A percentile compares a stretch with the other conserved stretches of the same genome.
phyloP scores from a whole-genome alignment of 306 rosid genomes.

The Gleditsia sinensis region DNA sequence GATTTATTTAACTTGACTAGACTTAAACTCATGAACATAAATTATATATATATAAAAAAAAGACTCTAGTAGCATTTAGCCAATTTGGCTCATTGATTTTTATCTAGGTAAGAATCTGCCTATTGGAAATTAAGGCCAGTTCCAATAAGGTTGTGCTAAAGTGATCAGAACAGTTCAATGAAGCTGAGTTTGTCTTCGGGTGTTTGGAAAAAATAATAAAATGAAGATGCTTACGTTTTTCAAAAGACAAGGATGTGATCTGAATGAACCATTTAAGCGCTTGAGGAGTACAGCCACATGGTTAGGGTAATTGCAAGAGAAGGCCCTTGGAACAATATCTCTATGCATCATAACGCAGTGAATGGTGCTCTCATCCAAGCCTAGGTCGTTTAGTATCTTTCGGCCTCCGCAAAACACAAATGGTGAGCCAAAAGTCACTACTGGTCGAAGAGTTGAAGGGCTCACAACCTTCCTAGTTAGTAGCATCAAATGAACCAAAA shows the following conservation, averaged over 20 bases:
- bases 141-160: too few species aligned
- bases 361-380: constrained; percentile 67
- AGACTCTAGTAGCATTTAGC: too few species aligned
- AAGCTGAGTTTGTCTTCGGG: too few species aligned
- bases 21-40: too few species aligned
- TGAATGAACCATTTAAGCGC: constrained; percentile 70
- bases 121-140: too few species aligned
- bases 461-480: constrained; percentile 58
- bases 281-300: constrained; percentile 71
- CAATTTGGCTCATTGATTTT: too few species aligned
- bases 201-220: too few species aligned
- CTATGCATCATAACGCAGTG: constrained; percentile 89
- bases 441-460: constrained; percentile 70
- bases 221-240: constrained; percentile 56
- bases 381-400: constrained; percentile 58
- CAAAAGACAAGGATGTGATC: constrained; percentile 75
- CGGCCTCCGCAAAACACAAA: constrained; percentile 92
- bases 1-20: too few species aligned
- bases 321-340: constrained; percentile 96
- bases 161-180: too few species aligned
- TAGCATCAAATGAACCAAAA: constrained; percentile 85
- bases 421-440: constrained; percentile 90
- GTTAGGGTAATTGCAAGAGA: constrained; percentile 90
- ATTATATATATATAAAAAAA: too few species aligned
- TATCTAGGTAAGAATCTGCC: too few species aligned